Conservation (phyloP, 352 stramenopile species). For the Globisporangium orthogonon region DNA sequence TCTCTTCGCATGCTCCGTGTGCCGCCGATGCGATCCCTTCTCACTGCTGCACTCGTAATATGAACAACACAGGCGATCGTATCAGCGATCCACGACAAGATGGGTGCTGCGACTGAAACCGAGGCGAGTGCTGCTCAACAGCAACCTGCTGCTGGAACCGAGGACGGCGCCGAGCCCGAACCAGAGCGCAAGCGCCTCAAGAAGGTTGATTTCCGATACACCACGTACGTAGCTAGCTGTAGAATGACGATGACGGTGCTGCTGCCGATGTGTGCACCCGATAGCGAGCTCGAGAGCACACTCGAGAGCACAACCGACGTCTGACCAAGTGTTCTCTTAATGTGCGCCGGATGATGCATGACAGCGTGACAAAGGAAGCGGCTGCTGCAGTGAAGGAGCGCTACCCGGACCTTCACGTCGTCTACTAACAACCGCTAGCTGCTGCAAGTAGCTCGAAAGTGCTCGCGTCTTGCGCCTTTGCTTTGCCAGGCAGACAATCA, state of each 20-base stretch:
- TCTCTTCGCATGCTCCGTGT: not conserved
- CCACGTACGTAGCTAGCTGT: conserved; percentile 41
- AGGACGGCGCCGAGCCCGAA: conserved; percentile 33
- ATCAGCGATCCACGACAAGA: conserved; percentile 72
- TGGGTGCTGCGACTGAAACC: conserved; percentile 45
- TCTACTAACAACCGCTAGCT: conserved; percentile 28
- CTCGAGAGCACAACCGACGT: too few species aligned
- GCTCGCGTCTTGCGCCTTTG: not conserved
- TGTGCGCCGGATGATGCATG: not conserved
- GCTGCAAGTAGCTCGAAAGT: too few species aligned
- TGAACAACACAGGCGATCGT: conserved; percentile 36
- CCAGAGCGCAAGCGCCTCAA: conserved; percentile 84
- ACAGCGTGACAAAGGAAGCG: conserved; percentile 79
- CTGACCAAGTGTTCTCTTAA: conserved; percentile 2
- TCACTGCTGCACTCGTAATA: not conserved
- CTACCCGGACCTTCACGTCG: conserved; percentile 58
- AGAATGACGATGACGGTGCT: not conserved
- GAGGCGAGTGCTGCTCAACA: conserved; percentile 3
- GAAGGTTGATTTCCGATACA: conserved; percentile 88
- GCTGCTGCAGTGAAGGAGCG: conserved; percentile 64
- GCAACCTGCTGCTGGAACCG: conserved; percentile 1
- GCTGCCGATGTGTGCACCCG: too few species aligned
- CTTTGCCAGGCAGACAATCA: not conserved
- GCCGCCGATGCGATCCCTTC: not conserved
- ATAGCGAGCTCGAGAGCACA: too few species aligned